These are phyloP conservation scores for Nothophaeocryptopus gaeumannii DNA, from an alignment of 2,329 filamentous ascomycete genomes.

Conservation along the genomic window DNA sequence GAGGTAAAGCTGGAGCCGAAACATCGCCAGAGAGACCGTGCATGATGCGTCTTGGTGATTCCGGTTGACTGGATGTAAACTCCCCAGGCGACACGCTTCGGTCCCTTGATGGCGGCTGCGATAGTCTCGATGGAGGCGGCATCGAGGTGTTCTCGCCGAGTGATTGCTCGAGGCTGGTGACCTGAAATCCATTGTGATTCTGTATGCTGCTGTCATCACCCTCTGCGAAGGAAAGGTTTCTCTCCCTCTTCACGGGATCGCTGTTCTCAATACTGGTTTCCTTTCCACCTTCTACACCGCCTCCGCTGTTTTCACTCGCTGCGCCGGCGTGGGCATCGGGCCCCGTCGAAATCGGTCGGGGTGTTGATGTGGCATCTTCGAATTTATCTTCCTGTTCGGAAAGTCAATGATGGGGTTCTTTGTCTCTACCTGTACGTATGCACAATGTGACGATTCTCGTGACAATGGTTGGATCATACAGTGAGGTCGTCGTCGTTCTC, in stretches of 20 bases:
- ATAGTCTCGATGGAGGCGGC: too few species aligned
- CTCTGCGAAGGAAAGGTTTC: too few species aligned
- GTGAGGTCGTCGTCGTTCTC: conserved; percentile 22
- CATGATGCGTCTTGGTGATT: conserved; percentile 36
- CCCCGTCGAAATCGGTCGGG: conserved; percentile 13
- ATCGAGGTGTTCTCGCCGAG: too few species aligned
- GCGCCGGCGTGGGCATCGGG: conserved; percentile 6
- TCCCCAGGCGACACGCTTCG: conserved; percentile 21
- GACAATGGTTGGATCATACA: too few species aligned
- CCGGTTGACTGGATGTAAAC: conserved; percentile 30
- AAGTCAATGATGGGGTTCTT: not conserved
- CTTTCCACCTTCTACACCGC: too few species aligned
- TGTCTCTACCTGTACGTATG: not conserved
- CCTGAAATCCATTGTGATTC: too few species aligned
- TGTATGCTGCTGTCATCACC: too few species aligned
- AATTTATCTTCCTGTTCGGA: conserved; percentile 63
- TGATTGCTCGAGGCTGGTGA: too few species aligned
- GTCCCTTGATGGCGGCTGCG: conserved; percentile 13
- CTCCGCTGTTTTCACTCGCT: conserved; percentile 10
- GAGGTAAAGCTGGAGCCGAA: conserved; percentile 60
- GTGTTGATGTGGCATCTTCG: conserved; percentile 63
- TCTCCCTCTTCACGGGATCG: too few species aligned
- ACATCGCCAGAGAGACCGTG: conserved; percentile 67
- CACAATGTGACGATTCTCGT: too few species aligned
- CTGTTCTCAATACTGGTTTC: too few species aligned